phyloP scores from a whole-genome alignment of 805 yeast species.

The Saccharomyces mikatae region DNA sequence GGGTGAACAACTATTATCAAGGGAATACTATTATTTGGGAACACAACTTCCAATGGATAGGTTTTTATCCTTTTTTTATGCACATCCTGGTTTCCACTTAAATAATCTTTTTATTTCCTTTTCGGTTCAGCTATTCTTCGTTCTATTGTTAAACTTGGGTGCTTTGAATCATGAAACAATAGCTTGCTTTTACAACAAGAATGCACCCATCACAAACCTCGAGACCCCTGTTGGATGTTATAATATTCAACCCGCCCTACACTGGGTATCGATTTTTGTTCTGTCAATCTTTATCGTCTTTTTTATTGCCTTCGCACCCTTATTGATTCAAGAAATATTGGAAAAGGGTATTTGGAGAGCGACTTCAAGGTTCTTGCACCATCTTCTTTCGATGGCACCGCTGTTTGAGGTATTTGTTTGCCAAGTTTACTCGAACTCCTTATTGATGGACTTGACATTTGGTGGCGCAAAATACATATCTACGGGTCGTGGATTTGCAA shows the following conservation, averaged over 20 bases:
- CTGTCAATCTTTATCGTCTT: conserved; percentile 87
- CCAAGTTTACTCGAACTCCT: conserved; percentile 78
- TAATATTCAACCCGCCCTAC: conserved; percentile 72
- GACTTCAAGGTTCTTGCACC: conserved; percentile 57
- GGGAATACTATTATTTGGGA: conserved; percentile 88
- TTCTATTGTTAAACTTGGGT: conserved; percentile 72
- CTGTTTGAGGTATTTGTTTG: conserved; percentile 92
- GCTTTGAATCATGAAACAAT: conserved; percentile 67
- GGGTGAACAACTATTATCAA: conserved; percentile 91
- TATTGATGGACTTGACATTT: conserved; percentile 66
- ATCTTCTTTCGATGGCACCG: conserved; percentile 76
- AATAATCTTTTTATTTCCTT: conserved; percentile 81
- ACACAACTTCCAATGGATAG: conserved; percentile 84
- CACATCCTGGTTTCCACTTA: conserved; percentile 93
- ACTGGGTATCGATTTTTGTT: conserved; percentile 86
- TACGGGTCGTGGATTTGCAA: conserved; percentile 92
- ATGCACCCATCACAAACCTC: conserved; percentile 64
- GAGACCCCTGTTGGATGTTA: conserved; percentile 79
- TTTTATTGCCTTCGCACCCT: conserved; percentile 82
- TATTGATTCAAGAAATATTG: conserved; percentile 76
- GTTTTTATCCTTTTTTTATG: conserved; percentile 87
- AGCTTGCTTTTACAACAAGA: conserved; percentile 55
- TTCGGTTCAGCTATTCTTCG: conserved; percentile 81
- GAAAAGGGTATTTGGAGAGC: conserved; percentile 84
- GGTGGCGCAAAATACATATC: conserved; percentile 92